Percentiles rank a stretch among this genome's conserved stretches.
Conservation (phyloP, 768 basidiomycete species). For the Trametes cingulata region DNA sequence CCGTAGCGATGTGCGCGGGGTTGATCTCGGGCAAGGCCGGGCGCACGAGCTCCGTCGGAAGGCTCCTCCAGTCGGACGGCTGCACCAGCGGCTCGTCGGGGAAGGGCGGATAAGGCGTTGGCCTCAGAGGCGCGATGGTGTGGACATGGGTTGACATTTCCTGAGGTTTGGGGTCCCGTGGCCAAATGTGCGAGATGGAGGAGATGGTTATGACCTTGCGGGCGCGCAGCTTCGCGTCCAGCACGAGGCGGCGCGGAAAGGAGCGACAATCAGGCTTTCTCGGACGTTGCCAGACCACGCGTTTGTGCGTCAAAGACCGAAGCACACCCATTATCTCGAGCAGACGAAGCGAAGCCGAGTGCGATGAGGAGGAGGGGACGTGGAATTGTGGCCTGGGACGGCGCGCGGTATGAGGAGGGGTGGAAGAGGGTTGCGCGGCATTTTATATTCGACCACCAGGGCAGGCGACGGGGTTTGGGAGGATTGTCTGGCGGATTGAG, state of each 20-base stretch:
- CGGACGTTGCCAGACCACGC: background rate
- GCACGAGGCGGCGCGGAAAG: constrained; percentile 9
- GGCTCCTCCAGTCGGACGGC: background rate
- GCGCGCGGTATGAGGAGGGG: background rate
- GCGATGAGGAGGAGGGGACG: background rate
- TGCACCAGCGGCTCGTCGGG: background rate
- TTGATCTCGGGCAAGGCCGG: background rate
- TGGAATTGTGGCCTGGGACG: background rate
- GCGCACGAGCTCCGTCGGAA: background rate
- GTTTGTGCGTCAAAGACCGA: background rate
- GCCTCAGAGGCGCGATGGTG: background rate
- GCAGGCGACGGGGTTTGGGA: background rate
- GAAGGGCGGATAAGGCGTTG: background rate
- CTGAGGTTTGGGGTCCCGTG: background rate
- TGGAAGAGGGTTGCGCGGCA: background rate
- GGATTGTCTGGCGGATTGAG: constrained; percentile 10
- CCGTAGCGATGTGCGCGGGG: background rate
- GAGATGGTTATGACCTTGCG: constrained; percentile 2
- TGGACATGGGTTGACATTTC: background rate
- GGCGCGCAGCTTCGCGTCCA: constrained; percentile 3
- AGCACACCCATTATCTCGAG: background rate
- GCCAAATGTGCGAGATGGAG: background rate
- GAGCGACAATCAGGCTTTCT: background rate
- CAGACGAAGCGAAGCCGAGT: background rate
- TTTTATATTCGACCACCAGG: background rate